Base-by-base conservation (phyloP, 148 eudicot species). In the Arbutus unedo region DNA sequence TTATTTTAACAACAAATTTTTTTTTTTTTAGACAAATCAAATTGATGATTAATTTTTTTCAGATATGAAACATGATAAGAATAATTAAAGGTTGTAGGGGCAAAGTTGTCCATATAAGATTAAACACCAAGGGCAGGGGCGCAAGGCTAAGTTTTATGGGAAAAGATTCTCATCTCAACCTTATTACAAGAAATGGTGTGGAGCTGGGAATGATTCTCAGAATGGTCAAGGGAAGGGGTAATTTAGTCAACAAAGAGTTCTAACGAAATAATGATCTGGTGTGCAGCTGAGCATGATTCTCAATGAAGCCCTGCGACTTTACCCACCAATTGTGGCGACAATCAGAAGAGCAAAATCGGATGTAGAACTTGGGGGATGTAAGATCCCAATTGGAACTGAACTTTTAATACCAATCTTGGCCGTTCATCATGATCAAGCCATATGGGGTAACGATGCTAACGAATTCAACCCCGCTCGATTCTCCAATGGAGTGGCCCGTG, bases 291-390 rank as follows among this genome's bases (percentile, higher is more conserved):
- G 85, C 86, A 92, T 96, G 98, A 93, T 96, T n/a, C 78, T 96
- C 6, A 94, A 96, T 49, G 98, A 96, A 79, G 89, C 95, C 25
- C 82, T 96, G 2, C 88, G 98, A 6, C 81, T 94, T 2, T 96
- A 96, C 80, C 98, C 98, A 21, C 98, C 98, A 0, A 93, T 87
- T 0, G 96, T 96, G 38, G 98, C 98, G 0, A 92, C 95, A 6
- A 96, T 96, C 66, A 81, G 98, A 75, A 86, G 98, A 6, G 95
- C 98, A 2, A 96, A 93, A 78, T 83, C 84, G 11, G 95, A 96
- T 41, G 92, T 94, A 72, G 91, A 91, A 62, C 87, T 94, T 0
- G 97, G 98, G 3, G 88, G 91, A 74, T 89, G 88, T 70, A 84
- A 85, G 84, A 88, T 96, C 71, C 98, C 95, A 0, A 81, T 89